Evolutionary conservation across 169 alveolate genomes (phyloP), one percentile per base, ranked within the genome.

Genomic region (Perkinsus chesapeaki): DNA sequence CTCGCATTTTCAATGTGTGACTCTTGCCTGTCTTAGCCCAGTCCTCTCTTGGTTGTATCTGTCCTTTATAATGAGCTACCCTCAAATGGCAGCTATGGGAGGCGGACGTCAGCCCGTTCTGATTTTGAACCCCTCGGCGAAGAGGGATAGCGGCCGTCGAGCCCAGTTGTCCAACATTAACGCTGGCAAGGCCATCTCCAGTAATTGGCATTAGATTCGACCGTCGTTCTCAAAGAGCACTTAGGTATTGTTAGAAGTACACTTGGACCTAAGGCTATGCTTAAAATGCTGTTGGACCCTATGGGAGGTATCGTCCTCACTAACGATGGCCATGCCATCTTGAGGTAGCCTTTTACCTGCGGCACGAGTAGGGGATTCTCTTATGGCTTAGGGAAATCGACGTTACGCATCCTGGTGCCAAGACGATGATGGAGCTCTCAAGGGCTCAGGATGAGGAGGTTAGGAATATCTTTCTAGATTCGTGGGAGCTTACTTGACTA

Each of bases 241-340:
- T 39, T 23, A 47, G 91, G 34, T 43, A 98, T 99, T 91, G 99
- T 99, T 39, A 94, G 99, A 92, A 99, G 99, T 37, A 99, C 99
- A 36, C 97, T 99, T 48, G 99, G 99, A 0, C 99, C 99, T 34
- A 97, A 98, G 91, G 98, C 99, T 23, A 99, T 99, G 99, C 96
- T 99, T 39, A 99, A 99, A 97, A 99, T 99, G 99, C 98, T 99
- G 92, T 96, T 99, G 34, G 99, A 99, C 94, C 99, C 99, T 39
- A 97, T 99, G 98, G 99, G 99, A 43, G 99, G 99, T n/a, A 99
- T 99, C 91, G 99, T 99, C 9, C 96, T 99, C 93, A 98, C 99
- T 16, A 99, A 99, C 95, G 99, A 99, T 92, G 99, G 99, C 16
- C 98, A 98, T 95, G 99, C 99, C 43, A 99, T 99, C 73, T 95